Conservation (phyloP, 768 basidiomycete genomes). For the Mycena indigotica region DNA sequence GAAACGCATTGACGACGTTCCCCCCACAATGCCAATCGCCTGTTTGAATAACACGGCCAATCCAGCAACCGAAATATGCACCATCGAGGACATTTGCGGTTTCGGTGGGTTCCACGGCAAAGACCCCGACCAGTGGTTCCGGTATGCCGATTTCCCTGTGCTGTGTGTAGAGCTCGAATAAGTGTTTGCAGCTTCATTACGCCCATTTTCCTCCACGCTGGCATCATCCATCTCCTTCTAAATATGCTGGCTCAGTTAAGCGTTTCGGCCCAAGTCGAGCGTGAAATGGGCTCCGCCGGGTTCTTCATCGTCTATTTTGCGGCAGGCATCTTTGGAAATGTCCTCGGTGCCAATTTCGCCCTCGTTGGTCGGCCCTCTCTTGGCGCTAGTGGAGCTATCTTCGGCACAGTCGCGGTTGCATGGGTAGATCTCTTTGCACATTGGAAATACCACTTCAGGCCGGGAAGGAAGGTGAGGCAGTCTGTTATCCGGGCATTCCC, state of each 20-base stretch:
- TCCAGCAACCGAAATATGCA: constrained; percentile 68
- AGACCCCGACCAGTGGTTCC: constrained; percentile 52
- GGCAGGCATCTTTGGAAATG: constrained; percentile 91
- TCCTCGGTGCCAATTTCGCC: constrained; percentile 92
- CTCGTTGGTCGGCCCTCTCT: constrained; percentile 86
- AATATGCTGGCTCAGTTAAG: constrained; percentile 89
- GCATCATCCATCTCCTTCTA: constrained; percentile 87
- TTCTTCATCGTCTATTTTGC: constrained; percentile 88
- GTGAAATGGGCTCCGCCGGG: constrained; percentile 86
- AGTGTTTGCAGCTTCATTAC: constrained; percentile 71
- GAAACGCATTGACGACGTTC: constrained; percentile 46
- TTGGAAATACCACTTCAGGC: constrained; percentile 87
- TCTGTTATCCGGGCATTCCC: not conserved
- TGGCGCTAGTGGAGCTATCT: constrained; percentile 92
- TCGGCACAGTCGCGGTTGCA: constrained; percentile 80
- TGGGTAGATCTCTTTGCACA: constrained; percentile 92
- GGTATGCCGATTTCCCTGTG: constrained; percentile 32
- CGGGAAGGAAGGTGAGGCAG: constrained; percentile 67
- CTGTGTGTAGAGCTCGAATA: no score
- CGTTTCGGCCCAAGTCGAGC: constrained; percentile 82
- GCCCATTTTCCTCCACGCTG: constrained; percentile 91
- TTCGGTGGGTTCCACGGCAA: constrained; percentile 67
- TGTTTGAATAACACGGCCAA: constrained; percentile 88
- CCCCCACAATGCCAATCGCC: constrained; percentile 54
- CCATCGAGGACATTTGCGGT: constrained; percentile 82